Conservation (phyloP, 1,284 basidiomycete species). For the Coniophora puteana region DNA sequence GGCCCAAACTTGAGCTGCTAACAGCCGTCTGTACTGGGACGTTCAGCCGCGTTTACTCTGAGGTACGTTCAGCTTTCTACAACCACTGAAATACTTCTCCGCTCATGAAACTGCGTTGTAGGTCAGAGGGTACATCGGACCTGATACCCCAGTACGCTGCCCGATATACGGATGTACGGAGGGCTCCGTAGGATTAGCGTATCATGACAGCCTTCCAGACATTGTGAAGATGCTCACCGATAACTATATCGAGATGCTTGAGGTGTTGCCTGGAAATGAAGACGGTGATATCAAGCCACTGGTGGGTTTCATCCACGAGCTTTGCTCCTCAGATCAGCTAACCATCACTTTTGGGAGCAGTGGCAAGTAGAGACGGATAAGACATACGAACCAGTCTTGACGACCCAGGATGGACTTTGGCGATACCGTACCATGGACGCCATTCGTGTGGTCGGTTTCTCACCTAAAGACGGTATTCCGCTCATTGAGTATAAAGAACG, state of each 20-base stretch:
- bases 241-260: conserved; percentile 15
- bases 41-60: conserved; percentile 13
- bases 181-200: neutral
- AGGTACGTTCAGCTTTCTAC: conserved; percentile 3
- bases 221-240: conserved; percentile 5
- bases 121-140: conserved; percentile 14
- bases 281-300: conserved; percentile 14
- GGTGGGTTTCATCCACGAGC: conserved; percentile 7
- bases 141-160: conserved; percentile 4
- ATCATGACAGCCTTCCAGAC: conserved; percentile 1
- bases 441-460: conserved; percentile 18
- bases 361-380: conserved; percentile 13
- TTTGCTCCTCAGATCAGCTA: neutral
- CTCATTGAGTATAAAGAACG: conserved; percentile 15
- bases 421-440: conserved; percentile 22
- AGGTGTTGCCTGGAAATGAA: conserved; percentile 6
- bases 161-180: conserved; percentile 12
- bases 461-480: conserved; percentile 8
- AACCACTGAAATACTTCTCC: neutral
- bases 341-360: conserved; percentile 9
- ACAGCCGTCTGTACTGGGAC: conserved; percentile 11
- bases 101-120: conserved; percentile 4
- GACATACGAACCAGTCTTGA: conserved; percentile 19
- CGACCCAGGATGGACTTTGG: conserved; percentile 21
- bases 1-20: conserved; percentile 7